Evolutionary conservation across 345 rosid species (phyloP).

Genomic region (Hirschfeldia incana): DNA sequence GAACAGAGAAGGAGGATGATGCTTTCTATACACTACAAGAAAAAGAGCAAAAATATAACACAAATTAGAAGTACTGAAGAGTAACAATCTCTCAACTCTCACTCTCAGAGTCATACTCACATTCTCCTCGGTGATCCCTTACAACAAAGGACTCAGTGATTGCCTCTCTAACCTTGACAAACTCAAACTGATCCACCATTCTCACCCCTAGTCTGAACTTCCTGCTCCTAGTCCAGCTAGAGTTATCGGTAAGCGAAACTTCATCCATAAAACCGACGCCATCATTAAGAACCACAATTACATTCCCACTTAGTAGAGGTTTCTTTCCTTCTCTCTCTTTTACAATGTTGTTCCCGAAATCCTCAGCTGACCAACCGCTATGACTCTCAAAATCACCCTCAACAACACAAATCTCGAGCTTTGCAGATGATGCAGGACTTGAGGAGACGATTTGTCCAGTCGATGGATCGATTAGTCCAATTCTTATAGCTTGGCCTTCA

Average conservation of each 20-base stretch:
- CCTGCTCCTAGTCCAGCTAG: constrained; percentile 99
- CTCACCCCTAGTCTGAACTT: constrained; percentile 89
- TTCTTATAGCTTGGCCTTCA: constrained; percentile 59
- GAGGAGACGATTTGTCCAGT: constrained; percentile 60
- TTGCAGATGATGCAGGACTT: constrained; percentile 72
- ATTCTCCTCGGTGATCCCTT: constrained; percentile 98
- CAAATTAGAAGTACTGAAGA: neutral
- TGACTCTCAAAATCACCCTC: constrained; percentile 94
- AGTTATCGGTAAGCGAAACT: constrained; percentile 92
- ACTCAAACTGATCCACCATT: constrained; percentile 64
- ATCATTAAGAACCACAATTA: constrained; percentile 59
- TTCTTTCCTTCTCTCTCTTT: constrained; percentile 96
- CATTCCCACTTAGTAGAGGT: constrained; percentile 85
- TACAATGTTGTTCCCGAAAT: constrained; percentile 82
- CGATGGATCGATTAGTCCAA: constrained; percentile 66
- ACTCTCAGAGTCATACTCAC: constrained; percentile 51
- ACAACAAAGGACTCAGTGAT: constrained; percentile 88
- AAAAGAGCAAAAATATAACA: neutral
- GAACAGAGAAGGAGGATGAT: constrained; percentile 80
- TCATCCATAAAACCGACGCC: constrained; percentile 71
- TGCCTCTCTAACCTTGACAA: constrained; percentile 66
- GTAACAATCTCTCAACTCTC: neutral
- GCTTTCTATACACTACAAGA: constrained; percentile 88
- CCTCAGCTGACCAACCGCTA: constrained; percentile 72
- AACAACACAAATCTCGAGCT: constrained; percentile 81